Conservation (phyloP, 495 filamentous ascomycete species). For the Clavariopsis aquatica region DNA sequence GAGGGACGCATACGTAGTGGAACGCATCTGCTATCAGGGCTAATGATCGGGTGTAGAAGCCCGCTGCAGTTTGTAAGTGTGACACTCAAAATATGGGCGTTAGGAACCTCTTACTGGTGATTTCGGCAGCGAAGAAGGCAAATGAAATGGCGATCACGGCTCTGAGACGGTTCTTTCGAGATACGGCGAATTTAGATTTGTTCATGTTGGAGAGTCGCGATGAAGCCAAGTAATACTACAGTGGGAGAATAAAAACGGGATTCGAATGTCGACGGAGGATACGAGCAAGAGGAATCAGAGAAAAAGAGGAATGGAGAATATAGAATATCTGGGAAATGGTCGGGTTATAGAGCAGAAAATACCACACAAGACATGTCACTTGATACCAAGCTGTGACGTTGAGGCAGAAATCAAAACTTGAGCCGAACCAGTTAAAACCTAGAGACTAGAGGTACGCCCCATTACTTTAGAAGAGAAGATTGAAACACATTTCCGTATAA, state of each 20-base stretch:
- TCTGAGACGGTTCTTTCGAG: conserved; percentile 42
- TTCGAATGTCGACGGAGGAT: not conserved
- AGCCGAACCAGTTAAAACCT: not conserved
- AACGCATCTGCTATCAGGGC: conserved; percentile 42
- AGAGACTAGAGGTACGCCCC: not conserved
- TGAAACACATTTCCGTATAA: not conserved
- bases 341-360: not conserved
- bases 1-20: conserved; percentile 36
- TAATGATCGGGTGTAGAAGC: conserved; percentile 40
- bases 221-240: not conserved
- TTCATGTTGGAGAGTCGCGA: not conserved
- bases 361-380: not conserved
- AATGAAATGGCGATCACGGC: conserved; percentile 56
- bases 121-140: conserved; percentile 55
- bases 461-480: not conserved
- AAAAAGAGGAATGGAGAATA: not conserved
- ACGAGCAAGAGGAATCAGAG: not conserved
- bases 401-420: conserved; percentile 9
- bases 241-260: not conserved
- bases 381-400: conserved; percentile 14
- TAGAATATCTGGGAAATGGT: not conserved
- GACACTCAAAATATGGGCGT: not conserved
- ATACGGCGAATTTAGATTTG: conserved; percentile 9
- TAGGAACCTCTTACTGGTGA: conserved; percentile 46
- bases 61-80: conserved; percentile 31